These are phyloP conservation scores for Eutypella sp. DNA, from an alignment of 2,329 filamentous ascomycete species.

Conservation along the genomic window DNA sequence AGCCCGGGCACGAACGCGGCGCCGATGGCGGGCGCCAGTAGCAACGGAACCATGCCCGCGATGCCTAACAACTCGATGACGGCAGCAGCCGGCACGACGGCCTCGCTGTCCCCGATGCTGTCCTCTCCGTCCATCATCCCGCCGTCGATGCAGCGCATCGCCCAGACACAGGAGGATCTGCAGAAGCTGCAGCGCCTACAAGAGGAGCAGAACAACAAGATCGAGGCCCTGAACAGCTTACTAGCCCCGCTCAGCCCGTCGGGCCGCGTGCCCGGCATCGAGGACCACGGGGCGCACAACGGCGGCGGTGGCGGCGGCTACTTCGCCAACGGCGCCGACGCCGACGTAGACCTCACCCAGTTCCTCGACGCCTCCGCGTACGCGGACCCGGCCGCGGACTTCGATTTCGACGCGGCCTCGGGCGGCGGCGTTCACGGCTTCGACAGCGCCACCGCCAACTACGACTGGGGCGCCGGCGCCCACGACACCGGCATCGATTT, in stretches of 20 bases:
- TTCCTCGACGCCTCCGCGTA: conserved; percentile 36
- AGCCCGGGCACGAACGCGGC: conserved; percentile 13
- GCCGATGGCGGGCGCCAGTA: conserved; percentile 19
- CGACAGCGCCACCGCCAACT: conserved; percentile 12
- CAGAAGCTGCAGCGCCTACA: conserved; percentile 76
- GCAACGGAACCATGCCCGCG: conserved; percentile 11
- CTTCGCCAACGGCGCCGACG: conserved; percentile 34
- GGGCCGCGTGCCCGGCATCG: conserved; percentile 69
- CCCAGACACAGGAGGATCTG: conserved; percentile 67
- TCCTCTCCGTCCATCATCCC: conserved; percentile 39
- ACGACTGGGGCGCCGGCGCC: conserved; percentile 16
- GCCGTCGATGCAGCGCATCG: conserved; percentile 56
- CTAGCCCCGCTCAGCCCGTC: conserved; percentile 77
- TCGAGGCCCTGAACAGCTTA: conserved; percentile 68
- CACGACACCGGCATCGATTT: conserved; percentile 20
- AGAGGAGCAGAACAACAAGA: conserved; percentile 69
- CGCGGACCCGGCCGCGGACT: conserved; percentile 27
- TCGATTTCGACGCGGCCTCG: conserved; percentile 39
- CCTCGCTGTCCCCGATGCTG: conserved; percentile 46
- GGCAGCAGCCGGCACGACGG: conserved; percentile 14
- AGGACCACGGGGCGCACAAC: conserved; percentile 33
- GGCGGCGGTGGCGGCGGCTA: conserved; percentile 34
- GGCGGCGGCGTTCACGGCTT: conserved; percentile 7
- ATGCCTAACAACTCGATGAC: too few relatives aligned
- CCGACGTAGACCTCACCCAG: conserved; percentile 48